Percentiles rank a stretch among this genome's conserved stretches.
phyloP scores from a whole-genome alignment of 2,329 filamentous ascomycete species.

The Cytospora paraplurivora region DNA sequence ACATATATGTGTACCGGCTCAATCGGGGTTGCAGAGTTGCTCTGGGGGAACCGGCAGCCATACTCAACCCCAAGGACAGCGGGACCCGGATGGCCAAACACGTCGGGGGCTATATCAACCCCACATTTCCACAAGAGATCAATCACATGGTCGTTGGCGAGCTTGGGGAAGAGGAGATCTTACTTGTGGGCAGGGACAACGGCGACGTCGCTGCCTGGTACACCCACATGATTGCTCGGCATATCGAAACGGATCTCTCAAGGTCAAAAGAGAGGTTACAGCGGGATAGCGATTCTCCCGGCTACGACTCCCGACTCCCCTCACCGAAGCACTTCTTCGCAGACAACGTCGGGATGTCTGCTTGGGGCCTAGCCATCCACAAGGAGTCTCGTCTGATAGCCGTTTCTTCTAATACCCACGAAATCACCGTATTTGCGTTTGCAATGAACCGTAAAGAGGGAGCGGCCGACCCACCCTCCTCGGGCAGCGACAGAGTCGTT shows the following conservation, averaged over 20 bases:
- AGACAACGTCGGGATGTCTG: conserved; percentile 74
- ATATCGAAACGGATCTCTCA: conserved; percentile 40
- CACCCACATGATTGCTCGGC: conserved; percentile 54
- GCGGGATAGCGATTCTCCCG: background rate
- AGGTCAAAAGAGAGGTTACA: background rate
- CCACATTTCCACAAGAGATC: conserved; percentile 57
- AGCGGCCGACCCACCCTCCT: background rate
- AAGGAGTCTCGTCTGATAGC: conserved; percentile 81
- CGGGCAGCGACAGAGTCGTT: background rate
- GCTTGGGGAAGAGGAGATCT: conserved; percentile 68
- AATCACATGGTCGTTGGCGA: conserved; percentile 72
- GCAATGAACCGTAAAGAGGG: conserved; percentile 37
- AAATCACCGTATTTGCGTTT: conserved; percentile 57
- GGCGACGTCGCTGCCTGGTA: conserved; percentile 75
- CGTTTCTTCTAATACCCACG: conserved; percentile 72
- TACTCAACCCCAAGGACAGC: conserved; percentile 40
- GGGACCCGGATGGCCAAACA: conserved; percentile 19
- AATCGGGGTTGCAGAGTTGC: conserved; percentile 48
- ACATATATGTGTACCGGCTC: conserved; percentile 60
- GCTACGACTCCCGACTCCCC: background rate
- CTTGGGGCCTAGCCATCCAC: conserved; percentile 89
- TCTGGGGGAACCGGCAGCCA: conserved; percentile 53
- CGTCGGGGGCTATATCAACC: conserved; percentile 35
- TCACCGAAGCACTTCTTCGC: conserved; percentile 63
- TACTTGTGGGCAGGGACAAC: conserved; percentile 70